Base-by-base conservation (phyloP, 495 filamentous ascomycete genomes). In the Margaritispora aquatica region DNA sequence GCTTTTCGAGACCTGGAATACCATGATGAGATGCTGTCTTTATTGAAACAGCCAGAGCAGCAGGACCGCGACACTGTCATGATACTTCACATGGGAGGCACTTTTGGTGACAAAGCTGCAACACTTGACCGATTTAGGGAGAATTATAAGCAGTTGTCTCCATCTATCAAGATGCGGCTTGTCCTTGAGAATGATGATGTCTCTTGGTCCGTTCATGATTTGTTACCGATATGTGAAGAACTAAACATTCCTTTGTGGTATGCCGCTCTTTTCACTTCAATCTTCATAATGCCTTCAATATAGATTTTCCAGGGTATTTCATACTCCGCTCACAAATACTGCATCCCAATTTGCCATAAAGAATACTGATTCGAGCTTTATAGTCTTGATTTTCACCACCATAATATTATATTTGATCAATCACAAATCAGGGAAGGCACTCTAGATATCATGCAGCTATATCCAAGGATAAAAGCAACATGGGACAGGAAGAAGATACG, bases 121-220 rank as follows among this genome's bases (percentile, higher is more conserved):
- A 94, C 92, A 0, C 73, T 97, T 8, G 80, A 88, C 64, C 81
- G 93, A 9, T 96, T 97, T 66, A 78, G 89, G 7, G 71, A 85
- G 58, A 96, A 93, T 61, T 96, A 97, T 64, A 73, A 77, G 2
- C 74, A 89, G 1, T 66, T 80, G 15, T 82, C 88, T 0, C 74
- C 81, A 29, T 80, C 82, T 48, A 73, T 96, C 58, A 95, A 95
- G 68, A 81, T 84, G 2, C 82, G 93, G 1, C 73, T 98, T 1
- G 92, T 97, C 0, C 76, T 98, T 19, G 94, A 97, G 68, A 98
- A 97, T 62, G 94, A 97, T 71, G 94, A 97, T 67, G 89, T 97
- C 5, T 72, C 71, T 46, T 97, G 88, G 88, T 86, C 82, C 46
- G 89, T 97, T 0, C 94, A 97, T 63, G 92, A 97, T 58, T 75